Conservation (phyloP, 129 eudicot genomes). For the Silybum marianum region DNA sequence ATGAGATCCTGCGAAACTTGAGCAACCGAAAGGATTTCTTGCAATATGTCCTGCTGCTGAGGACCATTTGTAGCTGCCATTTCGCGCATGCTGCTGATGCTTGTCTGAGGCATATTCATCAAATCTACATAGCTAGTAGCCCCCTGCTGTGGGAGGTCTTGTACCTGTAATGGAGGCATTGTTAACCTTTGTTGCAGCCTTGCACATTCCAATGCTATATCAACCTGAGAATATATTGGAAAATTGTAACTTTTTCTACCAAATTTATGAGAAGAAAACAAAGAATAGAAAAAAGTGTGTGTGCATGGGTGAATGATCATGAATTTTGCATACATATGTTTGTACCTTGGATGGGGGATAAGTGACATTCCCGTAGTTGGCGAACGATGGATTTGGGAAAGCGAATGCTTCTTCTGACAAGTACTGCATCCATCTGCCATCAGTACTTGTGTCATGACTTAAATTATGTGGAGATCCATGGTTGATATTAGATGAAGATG, state of each 20-base stretch:
- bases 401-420: slow-evolving; percentile 75
- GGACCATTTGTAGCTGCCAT: slow-evolving; percentile 37
- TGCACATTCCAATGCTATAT: slow-evolving; percentile 93
- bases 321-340: background rate
- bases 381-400: slow-evolving; percentile 60
- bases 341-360: slow-evolving; percentile 83
- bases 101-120: slow-evolving; percentile 45
- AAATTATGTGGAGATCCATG: slow-evolving; percentile 45
- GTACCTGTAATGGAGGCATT: slow-evolving; percentile 81
- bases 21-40: slow-evolving; percentile 86
- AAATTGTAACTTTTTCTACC: no score
- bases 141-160: slow-evolving; percentile 58
- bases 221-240: slow-evolving; percentile 52
- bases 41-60: slow-evolving; percentile 57
- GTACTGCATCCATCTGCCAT: slow-evolving; percentile 83
- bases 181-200: slow-evolving; percentile 79
- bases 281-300: no score
- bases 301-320: background rate
- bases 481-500: slow-evolving; percentile 45
- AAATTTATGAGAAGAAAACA: no score
- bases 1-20: slow-evolving; percentile 73
- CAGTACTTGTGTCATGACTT: slow-evolving; percentile 39
- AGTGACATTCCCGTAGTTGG: slow-evolving; percentile 43
- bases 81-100: slow-evolving; percentile 43
- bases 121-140: slow-evolving; percentile 37